A percentile compares a stretch with the other conserved stretches of the same genome.
These are phyloP conservation scores for Chaetomium sp. DNA, from an alignment of 2,329 filamentous ascomycete genomes.

Conservation along the genomic window DNA sequence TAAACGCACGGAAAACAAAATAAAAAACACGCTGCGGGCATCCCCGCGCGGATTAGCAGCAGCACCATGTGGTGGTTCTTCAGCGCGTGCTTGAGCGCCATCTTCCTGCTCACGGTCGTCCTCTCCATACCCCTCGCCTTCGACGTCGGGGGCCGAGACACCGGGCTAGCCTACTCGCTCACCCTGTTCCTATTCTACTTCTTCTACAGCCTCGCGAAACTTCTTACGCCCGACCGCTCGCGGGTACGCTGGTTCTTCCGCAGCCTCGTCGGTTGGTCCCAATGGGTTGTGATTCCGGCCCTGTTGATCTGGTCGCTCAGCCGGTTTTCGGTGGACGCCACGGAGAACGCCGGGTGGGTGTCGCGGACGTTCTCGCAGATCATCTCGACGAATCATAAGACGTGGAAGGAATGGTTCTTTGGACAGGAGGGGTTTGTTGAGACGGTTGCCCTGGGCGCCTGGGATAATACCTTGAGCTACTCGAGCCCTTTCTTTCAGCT, in stretches of 20 bases:
- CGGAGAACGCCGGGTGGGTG: constrained; percentile 67
- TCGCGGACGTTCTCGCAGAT: constrained; percentile 68
- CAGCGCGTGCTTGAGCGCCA: constrained; percentile 68
- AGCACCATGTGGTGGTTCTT: constrained; percentile 71
- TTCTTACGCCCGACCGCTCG: constrained; percentile 73
- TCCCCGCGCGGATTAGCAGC: constrained; percentile 8
- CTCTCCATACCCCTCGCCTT: constrained; percentile 95
- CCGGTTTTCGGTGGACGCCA: constrained; percentile 85
- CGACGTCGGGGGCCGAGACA: constrained; percentile 93
- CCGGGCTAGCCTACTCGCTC: constrained; percentile 88
- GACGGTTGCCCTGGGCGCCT: constrained; percentile 70
- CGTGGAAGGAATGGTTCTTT: constrained; percentile 77
- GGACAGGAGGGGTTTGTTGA: constrained; percentile 79
- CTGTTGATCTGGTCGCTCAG: constrained; percentile 93
- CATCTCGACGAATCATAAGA: constrained; percentile 48
- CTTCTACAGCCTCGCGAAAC: constrained; percentile 71
- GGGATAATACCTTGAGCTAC: constrained; percentile 84
- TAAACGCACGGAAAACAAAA: no score
- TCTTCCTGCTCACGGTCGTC: constrained; percentile 87
- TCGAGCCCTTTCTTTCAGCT: constrained; percentile 93
- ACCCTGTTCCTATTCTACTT: constrained; percentile 87
- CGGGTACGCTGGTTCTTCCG: constrained; percentile 67
- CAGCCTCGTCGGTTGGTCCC: constrained; percentile 63
- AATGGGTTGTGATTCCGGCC: constrained; percentile 80
- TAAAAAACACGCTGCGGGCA: constrained; percentile 12